phyloP scores from a whole-genome alignment of 768 basidiomycete species.

The Mycena venus region DNA sequence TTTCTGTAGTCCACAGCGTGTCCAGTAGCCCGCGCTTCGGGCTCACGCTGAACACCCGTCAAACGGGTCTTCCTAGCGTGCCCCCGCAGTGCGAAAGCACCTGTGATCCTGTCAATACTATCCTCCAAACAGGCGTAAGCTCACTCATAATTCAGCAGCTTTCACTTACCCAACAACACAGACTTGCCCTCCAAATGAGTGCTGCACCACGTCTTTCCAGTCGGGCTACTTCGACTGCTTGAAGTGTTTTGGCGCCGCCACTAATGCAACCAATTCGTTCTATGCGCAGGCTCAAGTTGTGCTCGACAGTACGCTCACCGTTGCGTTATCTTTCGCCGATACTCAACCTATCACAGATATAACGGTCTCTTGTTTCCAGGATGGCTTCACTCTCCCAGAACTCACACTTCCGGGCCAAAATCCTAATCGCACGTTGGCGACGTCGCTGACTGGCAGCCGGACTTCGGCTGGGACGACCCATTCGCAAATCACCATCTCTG shows the following conservation, averaged over 20 bases:
- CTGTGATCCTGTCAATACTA: constrained; percentile 45
- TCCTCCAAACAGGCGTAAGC: constrained; percentile 26
- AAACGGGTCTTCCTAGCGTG: constrained; percentile 33
- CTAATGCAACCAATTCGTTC: constrained; percentile 40
- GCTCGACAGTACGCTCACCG: constrained; percentile 49
- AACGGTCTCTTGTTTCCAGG: constrained; percentile 13
- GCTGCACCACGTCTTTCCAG: constrained; percentile 57
- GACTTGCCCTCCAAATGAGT: constrained; percentile 46
- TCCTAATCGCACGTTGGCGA: constrained; percentile 19
- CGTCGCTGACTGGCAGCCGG: neutral
- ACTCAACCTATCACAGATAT: constrained; percentile 1
- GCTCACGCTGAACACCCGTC: constrained; percentile 29
- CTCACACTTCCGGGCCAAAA: constrained; percentile 33
- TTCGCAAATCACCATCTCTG: constrained; percentile 26
- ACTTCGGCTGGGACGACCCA: neutral
- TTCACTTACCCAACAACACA: constrained; percentile 26
- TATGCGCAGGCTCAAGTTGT: constrained; percentile 46
- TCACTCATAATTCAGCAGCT: neutral
- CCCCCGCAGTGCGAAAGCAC: constrained; percentile 47
- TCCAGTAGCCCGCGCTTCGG: neutral
- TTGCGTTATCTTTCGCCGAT: neutral
- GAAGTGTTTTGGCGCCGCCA: constrained; percentile 49
- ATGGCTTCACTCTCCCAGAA: constrained; percentile 23
- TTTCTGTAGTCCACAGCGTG: constrained; percentile 6
- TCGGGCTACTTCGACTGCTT: constrained; percentile 57